Evolutionary conservation across 805 yeast genomes (phyloP).

Genomic region (Hanseniaspora lachancei): DNA sequence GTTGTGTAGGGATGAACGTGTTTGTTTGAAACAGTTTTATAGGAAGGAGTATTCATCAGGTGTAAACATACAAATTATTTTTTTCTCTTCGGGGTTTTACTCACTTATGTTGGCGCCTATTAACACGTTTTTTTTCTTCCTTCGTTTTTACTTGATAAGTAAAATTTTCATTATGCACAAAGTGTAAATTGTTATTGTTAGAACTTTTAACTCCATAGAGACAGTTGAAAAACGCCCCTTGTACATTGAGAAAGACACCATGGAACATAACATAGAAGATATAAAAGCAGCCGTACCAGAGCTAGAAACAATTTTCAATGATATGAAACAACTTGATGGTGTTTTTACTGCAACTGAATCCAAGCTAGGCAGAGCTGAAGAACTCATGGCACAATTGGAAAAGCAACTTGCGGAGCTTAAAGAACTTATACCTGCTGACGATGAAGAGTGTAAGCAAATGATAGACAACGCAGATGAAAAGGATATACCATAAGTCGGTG

Average conservation of each 20-base stretch:
- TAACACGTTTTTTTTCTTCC: too few species aligned
- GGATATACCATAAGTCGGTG: neutral
- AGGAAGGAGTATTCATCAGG: too few species aligned
- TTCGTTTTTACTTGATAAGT: too few species aligned
- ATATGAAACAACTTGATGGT: neutral
- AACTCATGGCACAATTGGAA: neutral
- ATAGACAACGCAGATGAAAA: neutral
- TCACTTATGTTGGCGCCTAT: too few species aligned
- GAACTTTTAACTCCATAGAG: neutral
- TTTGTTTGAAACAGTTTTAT: too few species aligned
- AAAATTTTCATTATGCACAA: too few species aligned
- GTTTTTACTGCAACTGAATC: neutral
- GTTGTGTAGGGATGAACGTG: neutral
- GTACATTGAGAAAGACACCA: slow-evolving; percentile 37
- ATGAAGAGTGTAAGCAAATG: neutral
- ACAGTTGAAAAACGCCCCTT: neutral
- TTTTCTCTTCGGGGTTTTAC: too few species aligned
- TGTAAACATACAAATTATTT: too few species aligned
- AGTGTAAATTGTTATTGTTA: too few species aligned
- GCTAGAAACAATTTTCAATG: slow-evolving; percentile 16
- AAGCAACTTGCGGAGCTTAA: neutral
- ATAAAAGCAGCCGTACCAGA: slow-evolving; percentile 23
- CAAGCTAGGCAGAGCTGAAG: neutral
- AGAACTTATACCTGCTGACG: neutral
- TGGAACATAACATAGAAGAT: slow-evolving; percentile 38